These are phyloP conservation scores for Diversispora epigaea DNA, from an alignment of 192 early-diverging fungal genomes.

Conservation along the genomic window DNA sequence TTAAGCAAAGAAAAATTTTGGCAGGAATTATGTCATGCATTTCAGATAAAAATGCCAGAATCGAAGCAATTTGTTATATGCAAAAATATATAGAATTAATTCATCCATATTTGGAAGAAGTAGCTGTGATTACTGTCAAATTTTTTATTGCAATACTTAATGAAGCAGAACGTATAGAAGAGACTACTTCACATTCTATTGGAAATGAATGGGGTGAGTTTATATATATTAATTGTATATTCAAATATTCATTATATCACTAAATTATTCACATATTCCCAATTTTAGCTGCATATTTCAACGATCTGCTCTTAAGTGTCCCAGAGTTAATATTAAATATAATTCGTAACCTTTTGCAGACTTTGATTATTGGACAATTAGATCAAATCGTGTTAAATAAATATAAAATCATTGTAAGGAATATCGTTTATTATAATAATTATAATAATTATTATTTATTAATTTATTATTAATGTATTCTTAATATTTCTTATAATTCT, in stretches of 20 bases:
- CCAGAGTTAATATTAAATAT: too few relatives aligned
- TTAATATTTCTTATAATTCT: too few relatives aligned
- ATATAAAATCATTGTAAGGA: background rate
- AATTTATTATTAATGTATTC: too few relatives aligned
- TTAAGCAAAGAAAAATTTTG: background rate
- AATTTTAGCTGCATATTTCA: too few relatives aligned
- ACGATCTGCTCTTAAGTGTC: too few relatives aligned
- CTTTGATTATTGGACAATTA: too few relatives aligned
- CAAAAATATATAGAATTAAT: conserved; percentile 13
- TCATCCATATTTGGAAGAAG: background rate
- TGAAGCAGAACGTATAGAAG: conserved; percentile 12
- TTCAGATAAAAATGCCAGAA: background rate
- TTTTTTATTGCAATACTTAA: conserved; percentile 1
- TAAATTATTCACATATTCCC: too few relatives aligned
- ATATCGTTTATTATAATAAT: background rate
- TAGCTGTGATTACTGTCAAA: background rate
- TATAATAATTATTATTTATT: too few relatives aligned
- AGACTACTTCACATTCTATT: background rate
- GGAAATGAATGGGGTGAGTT: conserved; percentile 11
- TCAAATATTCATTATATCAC: too few relatives aligned
- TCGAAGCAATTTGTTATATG: conserved; percentile 8
- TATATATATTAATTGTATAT: background rate
- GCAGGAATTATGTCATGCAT: background rate
- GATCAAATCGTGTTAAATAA: background rate
- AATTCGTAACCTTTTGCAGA: too few relatives aligned